Conservation (phyloP, 306 rosid species). For the Senna siamea region DNA sequence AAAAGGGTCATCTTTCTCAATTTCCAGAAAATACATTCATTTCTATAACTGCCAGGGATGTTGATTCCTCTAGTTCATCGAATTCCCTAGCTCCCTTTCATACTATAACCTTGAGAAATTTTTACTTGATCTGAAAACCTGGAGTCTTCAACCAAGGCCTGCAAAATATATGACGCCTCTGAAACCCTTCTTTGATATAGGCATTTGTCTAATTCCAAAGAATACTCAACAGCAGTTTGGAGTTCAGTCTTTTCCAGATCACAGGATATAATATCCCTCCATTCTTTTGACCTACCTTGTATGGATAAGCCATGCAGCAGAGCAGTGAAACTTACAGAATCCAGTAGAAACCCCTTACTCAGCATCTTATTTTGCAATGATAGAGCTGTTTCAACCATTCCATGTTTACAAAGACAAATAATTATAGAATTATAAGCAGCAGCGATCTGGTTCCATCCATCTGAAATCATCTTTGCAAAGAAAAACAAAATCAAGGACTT, state of each 20-base stretch:
- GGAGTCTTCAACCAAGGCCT: conserved; percentile 56
- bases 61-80: conserved; percentile 9
- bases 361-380: conserved; percentile 61
- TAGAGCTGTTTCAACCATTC: conserved; percentile 70
- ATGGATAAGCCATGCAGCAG: conserved; percentile 72
- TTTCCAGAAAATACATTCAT: conserved; percentile 9
- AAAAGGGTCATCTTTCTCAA: conserved; percentile 9
- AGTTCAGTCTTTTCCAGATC: conserved; percentile 54
- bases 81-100: conserved; percentile 34
- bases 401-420: conserved; percentile 67
- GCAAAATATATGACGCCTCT: conserved; percentile 65
- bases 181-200: conserved; percentile 56
- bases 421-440: conserved; percentile 76
- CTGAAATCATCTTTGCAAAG: conserved; percentile 61
- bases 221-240: conserved; percentile 63
- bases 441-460: conserved; percentile 59
- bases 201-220: conserved; percentile 59
- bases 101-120: conserved; percentile 39
- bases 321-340: conserved; percentile 65
- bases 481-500: conserved; percentile 59
- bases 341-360: conserved; percentile 52
- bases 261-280: conserved; percentile 60
- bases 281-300: conserved; percentile 66
- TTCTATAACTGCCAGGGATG: conserved; percentile 25
- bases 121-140: conserved; percentile 40